phyloP scores from a whole-genome alignment of 1,284 basidiomycete species.

The Cutaneotrichosporon cyanovorans region DNA sequence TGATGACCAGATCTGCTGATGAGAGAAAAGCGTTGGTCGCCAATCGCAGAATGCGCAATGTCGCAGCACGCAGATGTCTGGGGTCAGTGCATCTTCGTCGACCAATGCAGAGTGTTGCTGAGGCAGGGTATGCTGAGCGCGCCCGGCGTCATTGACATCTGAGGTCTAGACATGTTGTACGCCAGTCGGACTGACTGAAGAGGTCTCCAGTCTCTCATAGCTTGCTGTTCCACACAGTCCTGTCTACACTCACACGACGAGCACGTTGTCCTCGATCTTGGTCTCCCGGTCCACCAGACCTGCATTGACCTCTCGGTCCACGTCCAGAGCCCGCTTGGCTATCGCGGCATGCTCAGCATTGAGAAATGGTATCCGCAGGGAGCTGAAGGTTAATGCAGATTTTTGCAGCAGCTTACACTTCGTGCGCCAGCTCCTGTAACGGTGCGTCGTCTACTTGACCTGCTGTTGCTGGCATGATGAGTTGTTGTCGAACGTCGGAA shows the following conservation, averaged over 20 bases:
- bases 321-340: constrained; percentile 70
- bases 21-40: constrained; percentile 77
- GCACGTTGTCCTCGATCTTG: constrained; percentile 55
- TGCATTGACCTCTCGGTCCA: constrained; percentile 73
- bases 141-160: too few relatives aligned
- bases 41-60: constrained; percentile 71
- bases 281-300: constrained; percentile 66
- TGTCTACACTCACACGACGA: constrained; percentile 56
- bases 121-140: too few relatives aligned
- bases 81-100: not conserved
- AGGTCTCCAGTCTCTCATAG: too few relatives aligned
- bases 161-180: too few relatives aligned
- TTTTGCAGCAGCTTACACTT: not conserved
- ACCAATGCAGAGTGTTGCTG: too few relatives aligned
- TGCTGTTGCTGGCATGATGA: not conserved
- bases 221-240: too few relatives aligned
- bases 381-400: constrained; percentile 48
- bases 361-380: constrained; percentile 67
- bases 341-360: constrained; percentile 64
- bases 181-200: too few relatives aligned
- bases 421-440: constrained; percentile 2
- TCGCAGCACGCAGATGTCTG: constrained; percentile 52
- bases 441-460: not conserved
- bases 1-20: constrained; percentile 71
- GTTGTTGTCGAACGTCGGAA: not conserved